Evolutionary conservation across 768 basidiomycete genomes (phyloP), one percentile per base, ranked within the genome.

Genomic region (Termitomyces sp.): DNA sequence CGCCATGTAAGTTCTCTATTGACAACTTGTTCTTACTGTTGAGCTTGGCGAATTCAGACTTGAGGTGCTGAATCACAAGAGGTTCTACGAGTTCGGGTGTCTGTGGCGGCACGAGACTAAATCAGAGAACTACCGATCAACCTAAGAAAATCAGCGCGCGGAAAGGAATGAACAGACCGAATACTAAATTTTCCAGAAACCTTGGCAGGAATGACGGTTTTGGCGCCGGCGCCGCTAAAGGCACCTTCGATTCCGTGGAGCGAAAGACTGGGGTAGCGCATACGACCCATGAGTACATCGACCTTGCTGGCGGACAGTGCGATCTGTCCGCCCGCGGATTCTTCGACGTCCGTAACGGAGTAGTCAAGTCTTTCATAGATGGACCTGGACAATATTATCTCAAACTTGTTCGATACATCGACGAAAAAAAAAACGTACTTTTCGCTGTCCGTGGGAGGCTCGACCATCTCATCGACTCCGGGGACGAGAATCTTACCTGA

Each of bases 181-280:
- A 98, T 90, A 64, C 92, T 94, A 77, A 97, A 98, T 71, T 97
- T 97, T 43, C 94, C 94, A 35, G 80, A 69, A 10, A 89, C 91
- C 56, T 85, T 85, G 32, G 93, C 92, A 0, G 95, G 95, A 55
- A 98, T 98, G 64, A 98, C 95, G 0, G 95, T 98, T 82, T 93
- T 93, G 19, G 79, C 82, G 2, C 91, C 92, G 0, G 81, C 78
- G 0, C 82, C 84, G 53, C 82, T 90, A 76, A 95, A 97, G 1
- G 94, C 96, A 47, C 95, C 94, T 70, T 97, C 91, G 63, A 98
- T 95, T 11, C 96, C 96, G 67, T 98, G 95, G 24, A 98, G 72
- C 2, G 92, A 94, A 58, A 98, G 79, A 55, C 87, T 88, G 2
- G 95, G 90, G 62, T 82, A 76, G 34, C 93, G 83, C 95, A 98